Evolutionary conservation across 2,329 filamentous ascomycete species (phyloP).

Genomic region (Onygenales sp.): DNA sequence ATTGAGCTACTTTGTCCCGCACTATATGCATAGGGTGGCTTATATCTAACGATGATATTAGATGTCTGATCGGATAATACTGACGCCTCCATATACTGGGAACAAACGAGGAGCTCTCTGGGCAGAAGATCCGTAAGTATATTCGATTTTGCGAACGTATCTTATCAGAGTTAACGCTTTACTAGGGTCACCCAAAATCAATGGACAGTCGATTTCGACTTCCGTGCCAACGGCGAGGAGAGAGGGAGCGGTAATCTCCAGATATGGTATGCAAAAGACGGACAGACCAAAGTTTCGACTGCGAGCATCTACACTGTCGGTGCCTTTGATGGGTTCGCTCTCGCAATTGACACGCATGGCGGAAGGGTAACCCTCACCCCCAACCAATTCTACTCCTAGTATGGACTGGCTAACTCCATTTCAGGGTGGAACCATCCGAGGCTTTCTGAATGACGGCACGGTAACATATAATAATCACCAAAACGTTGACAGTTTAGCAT

Average conservation of each 20-base stretch:
- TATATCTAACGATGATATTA: conserved; percentile 12
- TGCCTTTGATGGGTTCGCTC: conserved; percentile 79
- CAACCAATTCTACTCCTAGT: background rate
- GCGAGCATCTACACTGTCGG: conserved; percentile 76
- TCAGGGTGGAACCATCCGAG: conserved; percentile 62
- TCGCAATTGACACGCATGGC: conserved; percentile 78
- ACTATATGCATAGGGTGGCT: background rate
- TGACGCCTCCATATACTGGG: conserved; percentile 81
- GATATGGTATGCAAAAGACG: conserved; percentile 76
- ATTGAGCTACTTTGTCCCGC: background rate
- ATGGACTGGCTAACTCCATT: background rate
- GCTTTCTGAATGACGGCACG: conserved; percentile 86
- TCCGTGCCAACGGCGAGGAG: conserved; percentile 78
- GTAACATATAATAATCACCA: conserved; percentile 68
- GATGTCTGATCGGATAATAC: conserved; percentile 82
- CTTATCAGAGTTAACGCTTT: conserved; percentile 4
- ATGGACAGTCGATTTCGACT: conserved; percentile 79
- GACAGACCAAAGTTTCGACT: conserved; percentile 54
- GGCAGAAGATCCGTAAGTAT: conserved; percentile 49
- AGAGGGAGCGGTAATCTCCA: conserved; percentile 81
- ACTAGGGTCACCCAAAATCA: conserved; percentile 43
- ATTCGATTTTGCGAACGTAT: background rate
- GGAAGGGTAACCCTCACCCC: conserved; percentile 41
- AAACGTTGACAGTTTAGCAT: conserved; percentile 74
- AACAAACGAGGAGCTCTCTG: conserved; percentile 77